A percentile compares a stretch with the other conserved stretches of the same genome.
Conservation (phyloP, 1,284 basidiomycete genomes). For the Ceratobasidium sp. region DNA sequence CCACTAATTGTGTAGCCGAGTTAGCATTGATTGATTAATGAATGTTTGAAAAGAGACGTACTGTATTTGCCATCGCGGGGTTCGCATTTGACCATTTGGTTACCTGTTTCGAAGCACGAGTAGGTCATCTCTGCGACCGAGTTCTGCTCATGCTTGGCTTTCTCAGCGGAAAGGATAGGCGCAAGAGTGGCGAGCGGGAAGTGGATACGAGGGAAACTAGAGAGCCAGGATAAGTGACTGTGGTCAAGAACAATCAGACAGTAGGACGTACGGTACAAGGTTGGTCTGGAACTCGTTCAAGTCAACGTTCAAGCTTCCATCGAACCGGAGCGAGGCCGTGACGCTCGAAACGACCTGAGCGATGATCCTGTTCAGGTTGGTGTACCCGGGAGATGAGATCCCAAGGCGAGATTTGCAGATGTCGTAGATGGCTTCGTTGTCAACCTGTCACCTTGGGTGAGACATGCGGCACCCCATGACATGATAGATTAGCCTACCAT, state of each 20-base stretch:
- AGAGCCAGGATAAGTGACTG: slow-evolving; percentile 43
- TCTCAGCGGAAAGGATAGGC: slow-evolving; percentile 86
- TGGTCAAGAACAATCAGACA: slow-evolving; percentile 74
- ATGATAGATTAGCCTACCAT: slow-evolving; percentile 73
- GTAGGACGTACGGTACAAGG: slow-evolving; percentile 81
- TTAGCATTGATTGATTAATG: neutral
- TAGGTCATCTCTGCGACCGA: slow-evolving; percentile 98
- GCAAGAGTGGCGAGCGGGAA: slow-evolving; percentile 98
- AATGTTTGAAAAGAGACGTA: slow-evolving; percentile 61
- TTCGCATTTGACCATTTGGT: slow-evolving; percentile 99
- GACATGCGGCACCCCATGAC: neutral
- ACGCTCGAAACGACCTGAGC: slow-evolving; percentile 98
- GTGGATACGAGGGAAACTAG: slow-evolving; percentile 94
- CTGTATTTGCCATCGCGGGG: slow-evolving; percentile 98
- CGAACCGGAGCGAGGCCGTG: slow-evolving; percentile 97
- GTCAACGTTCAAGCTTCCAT: slow-evolving; percentile 98
- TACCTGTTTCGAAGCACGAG: slow-evolving; percentile 96
- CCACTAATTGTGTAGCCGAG: slow-evolving; percentile 64
- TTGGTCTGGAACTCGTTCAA: slow-evolving; percentile 99
- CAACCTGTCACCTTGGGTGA: slow-evolving; percentile 66
- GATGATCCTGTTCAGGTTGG: slow-evolving; percentile 96
- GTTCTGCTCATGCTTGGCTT: slow-evolving; percentile 96
- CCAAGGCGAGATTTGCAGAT: slow-evolving; percentile 98
- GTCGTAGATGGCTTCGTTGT: slow-evolving; percentile 98
- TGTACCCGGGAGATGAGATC: slow-evolving; percentile 89